Conservation (phyloP, 352 stramenopile genomes). For the Thalassiosira hispida region DNA sequence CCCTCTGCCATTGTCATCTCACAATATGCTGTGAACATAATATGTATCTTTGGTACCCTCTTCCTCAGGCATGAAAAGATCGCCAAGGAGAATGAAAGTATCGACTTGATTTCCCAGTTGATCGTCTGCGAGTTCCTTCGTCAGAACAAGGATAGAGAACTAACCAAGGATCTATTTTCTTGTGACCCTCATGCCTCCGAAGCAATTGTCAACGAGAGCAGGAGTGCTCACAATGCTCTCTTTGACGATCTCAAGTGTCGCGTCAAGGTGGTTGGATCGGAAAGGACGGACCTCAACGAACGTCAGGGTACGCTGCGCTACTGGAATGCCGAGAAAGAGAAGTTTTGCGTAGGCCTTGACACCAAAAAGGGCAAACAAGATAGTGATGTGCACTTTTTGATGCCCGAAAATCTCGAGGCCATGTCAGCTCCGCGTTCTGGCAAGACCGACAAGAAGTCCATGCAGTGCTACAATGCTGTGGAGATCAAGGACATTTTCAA, state of each 20-base stretch:
- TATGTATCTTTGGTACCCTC: no score
- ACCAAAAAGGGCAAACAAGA: constrained; percentile 36
- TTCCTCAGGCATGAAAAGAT: constrained; percentile 12
- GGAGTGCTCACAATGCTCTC: constrained; percentile 11
- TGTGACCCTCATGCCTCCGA: constrained; percentile 6
- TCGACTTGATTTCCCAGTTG: constrained; percentile 31
- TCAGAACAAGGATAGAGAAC: constrained; percentile 25
- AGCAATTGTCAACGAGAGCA: constrained; percentile 18
- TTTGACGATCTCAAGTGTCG: constrained; percentile 29
- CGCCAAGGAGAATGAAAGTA: constrained; percentile 32
- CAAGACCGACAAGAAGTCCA: constrained; percentile 22
- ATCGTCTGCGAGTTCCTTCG: constrained; percentile 41
- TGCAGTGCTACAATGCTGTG: not conserved
- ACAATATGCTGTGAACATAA: no score
- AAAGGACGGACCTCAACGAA: constrained; percentile 42
- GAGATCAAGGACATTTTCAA: constrained; percentile 7
- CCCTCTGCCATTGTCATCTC: no score
- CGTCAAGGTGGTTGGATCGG: constrained; percentile 29
- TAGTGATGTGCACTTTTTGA: constrained; percentile 15
- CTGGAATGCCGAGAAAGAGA: constrained; percentile 34
- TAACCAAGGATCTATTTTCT: constrained; percentile 18
- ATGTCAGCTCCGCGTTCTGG: not conserved
- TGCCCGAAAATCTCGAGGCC: constrained; percentile 19
- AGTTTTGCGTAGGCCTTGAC: constrained; percentile 43
- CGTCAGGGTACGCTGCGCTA: constrained; percentile 32